Evolutionary conservation across 192 early-diverging fungal species (phyloP).

Genomic region (Piromyces finnis): DNA sequence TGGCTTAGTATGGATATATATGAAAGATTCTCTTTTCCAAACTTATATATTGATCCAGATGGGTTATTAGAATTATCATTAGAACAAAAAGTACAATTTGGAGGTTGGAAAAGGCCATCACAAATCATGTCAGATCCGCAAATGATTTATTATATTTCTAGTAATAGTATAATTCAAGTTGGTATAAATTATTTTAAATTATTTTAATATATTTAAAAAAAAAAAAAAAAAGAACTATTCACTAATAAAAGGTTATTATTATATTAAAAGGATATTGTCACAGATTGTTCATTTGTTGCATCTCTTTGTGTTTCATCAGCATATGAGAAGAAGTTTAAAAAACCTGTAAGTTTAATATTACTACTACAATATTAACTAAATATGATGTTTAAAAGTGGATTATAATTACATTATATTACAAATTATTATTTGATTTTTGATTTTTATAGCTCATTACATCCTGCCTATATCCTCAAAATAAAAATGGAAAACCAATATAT

Average conservation of each 20-base stretch:
- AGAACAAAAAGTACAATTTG: conserved; percentile 55
- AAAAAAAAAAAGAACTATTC: no score
- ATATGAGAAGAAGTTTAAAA: conserved; percentile 25
- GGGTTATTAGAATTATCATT: conserved; percentile 51
- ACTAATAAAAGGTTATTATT: no score
- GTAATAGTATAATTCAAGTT: conserved; percentile 16
- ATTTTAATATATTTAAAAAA: no score
- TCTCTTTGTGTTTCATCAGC: conserved; percentile 59
- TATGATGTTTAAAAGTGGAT: no score
- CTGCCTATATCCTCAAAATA: conserved; percentile 72
- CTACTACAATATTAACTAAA: no score
- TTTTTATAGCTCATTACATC: conserved; percentile 49
- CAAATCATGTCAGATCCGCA: conserved; percentile 47
- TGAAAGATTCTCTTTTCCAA: conserved; percentile 33
- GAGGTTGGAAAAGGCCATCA: conserved; percentile 63
- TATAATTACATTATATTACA: not conserved
- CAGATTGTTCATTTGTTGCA: conserved; percentile 90
- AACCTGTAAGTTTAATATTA: conserved; percentile 40
- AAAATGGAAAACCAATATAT: conserved; percentile 47
- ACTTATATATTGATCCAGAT: conserved; percentile 55
- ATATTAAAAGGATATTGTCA: conserved; percentile 63
- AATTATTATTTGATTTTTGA: not conserved
- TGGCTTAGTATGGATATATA: conserved; percentile 47
- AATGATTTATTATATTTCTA: conserved; percentile 48
- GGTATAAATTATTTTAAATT: not conserved